Percentiles rank a stretch among this genome's conserved stretches.
Evolutionary conservation across 768 basidiomycete species (phyloP).

Genomic region (Kwoniella sp.): DNA sequence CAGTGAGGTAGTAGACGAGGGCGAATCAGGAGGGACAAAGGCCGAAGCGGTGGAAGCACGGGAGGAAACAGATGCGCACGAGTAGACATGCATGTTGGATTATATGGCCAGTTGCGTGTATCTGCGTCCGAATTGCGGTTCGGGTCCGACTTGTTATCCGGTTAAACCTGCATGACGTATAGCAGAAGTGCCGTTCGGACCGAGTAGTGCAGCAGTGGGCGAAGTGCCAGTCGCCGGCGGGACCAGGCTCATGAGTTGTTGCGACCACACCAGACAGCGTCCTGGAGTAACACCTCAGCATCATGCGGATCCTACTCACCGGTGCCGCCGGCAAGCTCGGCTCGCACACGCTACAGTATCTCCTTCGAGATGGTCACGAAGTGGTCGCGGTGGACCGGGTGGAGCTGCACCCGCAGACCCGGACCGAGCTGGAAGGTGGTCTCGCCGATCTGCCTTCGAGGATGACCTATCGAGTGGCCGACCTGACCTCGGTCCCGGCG

Average conservation of each 20-base stretch:
- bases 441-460: background rate
- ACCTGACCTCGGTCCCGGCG: constrained; percentile 9
- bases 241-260: too few relatives aligned
- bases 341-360: constrained; percentile 14
- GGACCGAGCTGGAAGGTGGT: background rate
- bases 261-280: background rate
- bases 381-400: constrained; percentile 32
- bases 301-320: constrained; percentile 38
- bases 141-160: too few relatives aligned
- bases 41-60: too few relatives aligned
- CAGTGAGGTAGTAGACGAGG: background rate
- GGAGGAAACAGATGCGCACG: too few relatives aligned
- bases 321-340: constrained; percentile 36
- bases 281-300: background rate
- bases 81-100: too few relatives aligned
- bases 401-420: constrained; percentile 10
- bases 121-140: too few relatives aligned
- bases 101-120: too few relatives aligned
- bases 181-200: too few relatives aligned
- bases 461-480: constrained; percentile 9
- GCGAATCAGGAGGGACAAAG: constrained; percentile 1
- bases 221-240: background rate
- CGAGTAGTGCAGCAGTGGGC: too few relatives aligned
- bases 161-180: too few relatives aligned
- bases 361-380: constrained; percentile 26